phyloP scores from a whole-genome alignment of 2,329 filamentous ascomycete species.

The Lecanosticta acicola region DNA sequence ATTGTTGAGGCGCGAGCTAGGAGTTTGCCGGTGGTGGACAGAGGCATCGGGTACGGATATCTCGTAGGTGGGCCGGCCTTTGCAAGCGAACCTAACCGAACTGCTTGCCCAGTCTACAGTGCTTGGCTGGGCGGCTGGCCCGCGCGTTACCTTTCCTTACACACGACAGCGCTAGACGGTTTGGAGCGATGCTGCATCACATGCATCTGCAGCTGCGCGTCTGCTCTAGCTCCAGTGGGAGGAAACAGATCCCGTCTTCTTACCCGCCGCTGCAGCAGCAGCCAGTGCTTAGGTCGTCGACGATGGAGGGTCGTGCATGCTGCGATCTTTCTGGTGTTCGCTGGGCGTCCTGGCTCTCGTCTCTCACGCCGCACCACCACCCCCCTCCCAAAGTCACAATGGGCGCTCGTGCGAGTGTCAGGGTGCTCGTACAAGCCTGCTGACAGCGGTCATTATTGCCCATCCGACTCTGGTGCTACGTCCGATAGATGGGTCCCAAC shows the following conservation, averaged over 20 bases:
- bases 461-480: conserved; percentile 3
- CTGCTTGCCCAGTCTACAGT: no score
- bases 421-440: conserved; percentile 1
- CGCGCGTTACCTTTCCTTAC: no score
- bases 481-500: conserved; percentile 2
- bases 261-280: conserved; percentile 3
- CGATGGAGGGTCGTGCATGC: not conserved
- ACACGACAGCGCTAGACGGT: no score
- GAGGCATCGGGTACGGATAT: no score
- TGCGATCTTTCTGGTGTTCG: not conserved
- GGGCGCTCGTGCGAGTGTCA: not conserved
- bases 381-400: not conserved
- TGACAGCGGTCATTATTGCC: not conserved
- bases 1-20: conserved; percentile 4
- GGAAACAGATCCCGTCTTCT: conserved; percentile 6
- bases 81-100: no score
- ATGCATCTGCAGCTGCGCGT: conserved; percentile 8
- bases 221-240: conserved; percentile 8
- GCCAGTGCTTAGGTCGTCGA: not conserved
- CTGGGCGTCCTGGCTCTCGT: not conserved
- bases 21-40: no score
- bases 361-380: not conserved
- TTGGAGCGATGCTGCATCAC: conserved; percentile 2
- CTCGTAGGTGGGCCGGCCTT: no score
- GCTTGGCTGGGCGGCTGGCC: no score